phyloP scores from a whole-genome alignment of 2,329 filamentous ascomycete species.

The Fusarium palustre region DNA sequence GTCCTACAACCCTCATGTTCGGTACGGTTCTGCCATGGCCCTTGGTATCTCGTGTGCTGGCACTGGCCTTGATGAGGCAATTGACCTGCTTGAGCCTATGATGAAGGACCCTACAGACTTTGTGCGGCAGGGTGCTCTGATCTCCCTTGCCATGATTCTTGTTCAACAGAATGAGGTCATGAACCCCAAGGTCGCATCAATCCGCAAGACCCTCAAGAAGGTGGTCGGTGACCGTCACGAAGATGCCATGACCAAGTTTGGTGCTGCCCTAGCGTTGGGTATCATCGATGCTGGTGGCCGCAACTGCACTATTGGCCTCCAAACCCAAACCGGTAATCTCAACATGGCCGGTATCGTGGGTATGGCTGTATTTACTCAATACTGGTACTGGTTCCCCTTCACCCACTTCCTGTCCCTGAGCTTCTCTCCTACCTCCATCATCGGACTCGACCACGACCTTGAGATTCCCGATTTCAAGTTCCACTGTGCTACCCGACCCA shows the following conservation, averaged over 20 bases:
- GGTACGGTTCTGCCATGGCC: conserved; percentile 98
- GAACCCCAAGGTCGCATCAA: conserved; percentile 94
- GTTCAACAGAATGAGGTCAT: conserved; percentile 99
- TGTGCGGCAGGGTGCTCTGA: conserved; percentile 94
- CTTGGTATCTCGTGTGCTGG: conserved; percentile 97
- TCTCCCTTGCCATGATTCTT: conserved; percentile 96
- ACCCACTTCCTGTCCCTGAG: conserved; percentile 96
- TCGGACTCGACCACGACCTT: conserved; percentile 92
- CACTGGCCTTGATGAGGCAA: conserved; percentile 94
- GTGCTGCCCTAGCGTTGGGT: conserved; percentile 90
- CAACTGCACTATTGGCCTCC: conserved; percentile 97
- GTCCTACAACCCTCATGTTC: conserved; percentile 98
- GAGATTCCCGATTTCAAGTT: conserved; percentile 96
- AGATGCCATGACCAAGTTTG: conserved; percentile 99
- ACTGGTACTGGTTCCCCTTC: conserved; percentile 99
- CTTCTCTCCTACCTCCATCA: conserved; percentile 96
- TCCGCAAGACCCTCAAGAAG: conserved; percentile 94
- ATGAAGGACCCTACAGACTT: conserved; percentile 99
- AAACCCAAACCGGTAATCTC: conserved; percentile 97
- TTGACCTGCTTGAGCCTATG: conserved; percentile 97
- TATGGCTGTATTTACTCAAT: conserved; percentile 98
- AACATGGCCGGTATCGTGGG: conserved; percentile 99
- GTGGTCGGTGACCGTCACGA: conserved; percentile 95
- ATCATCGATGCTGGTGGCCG: conserved; percentile 98
- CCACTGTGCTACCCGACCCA: conserved; percentile 92